Percentiles rank a stretch among this genome's conserved stretches.
These are phyloP conservation scores for Aspergillus viridinutans DNA, from an alignment of 2,329 filamentous ascomycete species.

Conservation along the genomic window DNA sequence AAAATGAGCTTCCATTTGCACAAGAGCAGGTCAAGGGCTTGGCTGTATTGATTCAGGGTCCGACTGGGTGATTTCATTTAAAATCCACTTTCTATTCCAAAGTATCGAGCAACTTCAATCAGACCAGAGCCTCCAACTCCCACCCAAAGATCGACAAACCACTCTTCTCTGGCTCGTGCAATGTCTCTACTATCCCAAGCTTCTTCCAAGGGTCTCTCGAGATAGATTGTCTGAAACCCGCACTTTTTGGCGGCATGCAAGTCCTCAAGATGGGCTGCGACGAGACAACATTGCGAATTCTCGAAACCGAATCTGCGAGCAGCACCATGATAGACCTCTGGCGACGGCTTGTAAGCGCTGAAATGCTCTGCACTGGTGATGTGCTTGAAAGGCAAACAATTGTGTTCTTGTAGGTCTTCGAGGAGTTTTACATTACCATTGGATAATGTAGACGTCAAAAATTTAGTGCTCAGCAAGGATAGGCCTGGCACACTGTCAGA, in stretches of 20 bases:
- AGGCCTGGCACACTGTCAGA: constrained; percentile 56
- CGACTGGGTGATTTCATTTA: too few species aligned
- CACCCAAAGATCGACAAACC: constrained; percentile 63
- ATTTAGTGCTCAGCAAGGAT: constrained; percentile 49
- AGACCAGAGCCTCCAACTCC: constrained; percentile 17
- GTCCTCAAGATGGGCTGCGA: constrained; percentile 69
- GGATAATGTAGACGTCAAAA: constrained; percentile 61
- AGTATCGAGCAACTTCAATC: constrained; percentile 13
- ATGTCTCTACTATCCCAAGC: constrained; percentile 51
- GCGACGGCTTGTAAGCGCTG: constrained; percentile 66
- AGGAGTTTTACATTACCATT: constrained; percentile 67
- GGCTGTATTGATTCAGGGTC: too few species aligned
- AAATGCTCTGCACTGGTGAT: constrained; percentile 67
- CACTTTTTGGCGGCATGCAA: constrained; percentile 58
- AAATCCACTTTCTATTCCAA: constrained; percentile 9
- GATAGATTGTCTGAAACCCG: constrained; percentile 66
- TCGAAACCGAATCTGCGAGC: constrained; percentile 53
- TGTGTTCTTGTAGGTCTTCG: constrained; percentile 56
- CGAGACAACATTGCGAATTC: constrained; percentile 63
- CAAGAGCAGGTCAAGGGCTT: too few species aligned
- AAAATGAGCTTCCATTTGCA: too few species aligned
- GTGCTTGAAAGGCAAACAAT: constrained; percentile 55
- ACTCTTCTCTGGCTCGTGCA: constrained; percentile 49
- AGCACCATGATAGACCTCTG: constrained; percentile 63
- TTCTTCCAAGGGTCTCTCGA: constrained; percentile 64